A percentile compares a stretch with the other conserved stretches of the same genome.
These are phyloP conservation scores for Colletotrichum tanaceti DNA, from an alignment of 2,329 filamentous ascomycete species.

Conservation along the genomic window DNA sequence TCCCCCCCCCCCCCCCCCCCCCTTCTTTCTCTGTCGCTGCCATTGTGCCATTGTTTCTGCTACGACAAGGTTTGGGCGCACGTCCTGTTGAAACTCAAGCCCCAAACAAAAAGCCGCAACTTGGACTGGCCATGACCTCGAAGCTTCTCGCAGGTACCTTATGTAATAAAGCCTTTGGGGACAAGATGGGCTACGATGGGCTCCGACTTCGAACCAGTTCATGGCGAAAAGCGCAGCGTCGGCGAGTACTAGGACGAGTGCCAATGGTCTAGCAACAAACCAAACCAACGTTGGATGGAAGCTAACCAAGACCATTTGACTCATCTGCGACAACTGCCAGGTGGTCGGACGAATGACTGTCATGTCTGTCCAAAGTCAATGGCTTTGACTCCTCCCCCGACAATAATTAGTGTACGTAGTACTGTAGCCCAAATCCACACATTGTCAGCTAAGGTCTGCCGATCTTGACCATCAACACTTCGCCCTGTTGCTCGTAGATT, in stretches of 20 bases:
- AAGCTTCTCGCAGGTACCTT: conserved; percentile 12
- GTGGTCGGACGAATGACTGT: conserved; percentile 7
- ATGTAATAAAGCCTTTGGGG: not conserved
- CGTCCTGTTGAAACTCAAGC: conserved; percentile 38
- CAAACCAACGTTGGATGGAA: conserved; percentile 7
- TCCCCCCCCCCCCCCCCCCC: too few relatives aligned
- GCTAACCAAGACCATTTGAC: not conserved
- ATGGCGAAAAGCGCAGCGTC: not conserved
- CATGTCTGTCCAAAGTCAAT: conserved; percentile 11
- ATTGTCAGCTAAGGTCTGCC: not conserved
- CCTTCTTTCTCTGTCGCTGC: not conserved
- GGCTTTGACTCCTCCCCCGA: not conserved
- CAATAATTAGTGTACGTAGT: too few relatives aligned
- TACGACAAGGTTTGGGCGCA: conserved; percentile 35
- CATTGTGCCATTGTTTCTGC: conserved; percentile 17
- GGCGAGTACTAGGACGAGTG: not conserved
- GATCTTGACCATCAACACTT: not conserved
- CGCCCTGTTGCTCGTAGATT: conserved; percentile 2
- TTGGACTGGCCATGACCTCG: conserved; percentile 34
- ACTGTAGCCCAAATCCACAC: not conserved
- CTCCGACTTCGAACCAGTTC: not conserved
- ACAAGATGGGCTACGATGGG: not conserved
- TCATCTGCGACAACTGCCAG: not conserved
- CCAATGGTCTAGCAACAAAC: not conserved
- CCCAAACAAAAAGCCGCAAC: conserved; percentile 32